Evolutionary conservation across 768 basidiomycete genomes (phyloP).

Genomic region (Suillus lakei): DNA sequence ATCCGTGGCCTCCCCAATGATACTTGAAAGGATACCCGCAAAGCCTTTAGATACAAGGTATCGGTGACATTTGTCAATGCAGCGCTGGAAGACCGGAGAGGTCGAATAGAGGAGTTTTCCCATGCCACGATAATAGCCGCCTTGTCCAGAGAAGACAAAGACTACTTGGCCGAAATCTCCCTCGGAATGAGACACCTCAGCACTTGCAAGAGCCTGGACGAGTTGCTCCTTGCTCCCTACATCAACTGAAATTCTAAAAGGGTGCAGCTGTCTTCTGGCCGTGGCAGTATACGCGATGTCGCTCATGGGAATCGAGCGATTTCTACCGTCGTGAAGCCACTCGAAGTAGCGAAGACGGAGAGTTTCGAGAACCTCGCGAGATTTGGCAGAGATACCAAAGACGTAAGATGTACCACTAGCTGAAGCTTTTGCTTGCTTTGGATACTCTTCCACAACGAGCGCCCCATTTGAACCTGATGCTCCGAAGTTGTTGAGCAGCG

Average conservation of each 20-base stretch:
- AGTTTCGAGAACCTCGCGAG: constrained; percentile 46
- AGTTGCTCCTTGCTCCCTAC: constrained; percentile 52
- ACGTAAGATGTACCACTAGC: constrained; percentile 36
- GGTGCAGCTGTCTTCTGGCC: constrained; percentile 62
- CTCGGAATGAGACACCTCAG: constrained; percentile 38
- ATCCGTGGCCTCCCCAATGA: constrained; percentile 34
- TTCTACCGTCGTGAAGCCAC: constrained; percentile 46
- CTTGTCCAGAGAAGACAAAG: constrained; percentile 80
- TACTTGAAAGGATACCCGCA: constrained; percentile 51
- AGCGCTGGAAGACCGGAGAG: constrained; percentile 49
- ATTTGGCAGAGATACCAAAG: constrained; percentile 69
- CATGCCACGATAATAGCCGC: constrained; percentile 71
- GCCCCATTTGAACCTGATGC: constrained; percentile 75
- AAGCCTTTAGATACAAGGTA: constrained; percentile 55
- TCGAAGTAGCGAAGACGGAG: constrained; percentile 52
- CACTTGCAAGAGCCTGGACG: constrained; percentile 43
- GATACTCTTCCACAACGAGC: constrained; percentile 60
- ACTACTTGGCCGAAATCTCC: constrained; percentile 41
- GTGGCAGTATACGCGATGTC: constrained; percentile 73
- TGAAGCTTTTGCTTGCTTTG: constrained; percentile 13
- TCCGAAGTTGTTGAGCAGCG: constrained; percentile 76
- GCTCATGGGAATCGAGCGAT: constrained; percentile 34
- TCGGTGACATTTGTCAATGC: constrained; percentile 63
- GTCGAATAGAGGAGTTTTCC: constrained; percentile 58
- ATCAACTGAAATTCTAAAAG: constrained; percentile 54